phyloP scores from a whole-genome alignment of 257 asterid genomes.

The Leptodermis oblonga region DNA sequence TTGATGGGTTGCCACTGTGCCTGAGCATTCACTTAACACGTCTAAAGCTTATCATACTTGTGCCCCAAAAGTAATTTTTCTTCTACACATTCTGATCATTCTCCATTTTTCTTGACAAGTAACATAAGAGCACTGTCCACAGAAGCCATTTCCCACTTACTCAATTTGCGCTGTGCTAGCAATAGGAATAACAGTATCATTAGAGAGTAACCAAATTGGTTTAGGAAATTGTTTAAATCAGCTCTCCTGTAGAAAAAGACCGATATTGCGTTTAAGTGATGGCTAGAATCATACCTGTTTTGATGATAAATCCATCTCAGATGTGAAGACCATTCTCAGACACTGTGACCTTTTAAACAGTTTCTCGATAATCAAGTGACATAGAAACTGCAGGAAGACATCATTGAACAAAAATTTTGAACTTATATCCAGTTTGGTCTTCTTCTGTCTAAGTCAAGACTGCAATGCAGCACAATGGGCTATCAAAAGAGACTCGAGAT shows the following conservation, averaged over 20 bases:
- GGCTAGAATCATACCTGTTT: not conserved
- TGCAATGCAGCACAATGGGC: not conserved
- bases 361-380: not conserved
- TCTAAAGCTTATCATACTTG: not conserved
- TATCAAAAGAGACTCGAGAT: not conserved
- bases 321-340: not conserved
- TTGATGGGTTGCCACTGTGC: not conserved
- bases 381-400: not conserved
- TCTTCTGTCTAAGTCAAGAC: not conserved
- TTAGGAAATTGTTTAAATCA: not conserved
- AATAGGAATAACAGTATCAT: not conserved
- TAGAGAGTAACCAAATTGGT: not conserved
- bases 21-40: not conserved
- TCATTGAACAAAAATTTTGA: not conserved
- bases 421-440: not conserved
- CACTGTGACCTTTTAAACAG: not conserved
- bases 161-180: not conserved
- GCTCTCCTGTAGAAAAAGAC: not conserved
- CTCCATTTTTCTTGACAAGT: not conserved
- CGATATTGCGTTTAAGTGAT: not conserved
- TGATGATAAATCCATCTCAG: not conserved
- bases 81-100: not conserved
- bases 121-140: not conserved
- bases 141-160: not conserved
- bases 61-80: not conserved